phyloP scores from a whole-genome alignment of 2,329 filamentous ascomycete genomes.

The Phyllosticta ampelicida region DNA sequence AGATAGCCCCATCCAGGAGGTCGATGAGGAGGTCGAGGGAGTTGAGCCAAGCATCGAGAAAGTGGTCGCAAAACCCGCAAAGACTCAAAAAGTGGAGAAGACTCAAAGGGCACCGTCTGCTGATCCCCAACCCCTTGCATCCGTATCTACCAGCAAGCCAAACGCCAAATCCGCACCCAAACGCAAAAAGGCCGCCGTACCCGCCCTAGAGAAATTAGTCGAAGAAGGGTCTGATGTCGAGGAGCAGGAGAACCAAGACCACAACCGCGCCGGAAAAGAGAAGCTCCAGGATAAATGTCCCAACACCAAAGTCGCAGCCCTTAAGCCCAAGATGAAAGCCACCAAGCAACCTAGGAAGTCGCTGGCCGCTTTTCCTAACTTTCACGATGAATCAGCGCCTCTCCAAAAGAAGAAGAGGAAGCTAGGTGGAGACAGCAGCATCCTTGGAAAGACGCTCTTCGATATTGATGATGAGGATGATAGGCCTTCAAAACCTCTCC shows the following conservation, averaged over 20 bases:
- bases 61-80: slow-evolving; percentile 19
- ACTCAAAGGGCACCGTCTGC: slow-evolving; percentile 18
- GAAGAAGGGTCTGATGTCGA: slow-evolving; percentile 32
- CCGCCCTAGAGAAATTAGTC: slow-evolving; percentile 33
- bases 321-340: slow-evolving; percentile 27
- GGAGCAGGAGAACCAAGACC: slow-evolving; percentile 30
- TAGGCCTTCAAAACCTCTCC: slow-evolving; percentile 21
- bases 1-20: slow-evolving; percentile 30
- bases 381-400: slow-evolving; percentile 28
- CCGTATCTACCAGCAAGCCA: slow-evolving; percentile 34
- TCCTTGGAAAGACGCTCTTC: slow-evolving; percentile 47
- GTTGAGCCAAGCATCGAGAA: slow-evolving; percentile 21
- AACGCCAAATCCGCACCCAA: slow-evolving; percentile 31
- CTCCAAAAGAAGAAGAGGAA: slow-evolving; percentile 61
- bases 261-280: slow-evolving; percentile 13
- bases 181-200: slow-evolving; percentile 27
- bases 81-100: slow-evolving; percentile 21
- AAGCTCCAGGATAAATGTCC: slow-evolving; percentile 22
- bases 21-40: slow-evolving; percentile 13
- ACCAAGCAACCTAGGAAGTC: slow-evolving; percentile 32
- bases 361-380: slow-evolving; percentile 36
- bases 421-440: slow-evolving; percentile 43
- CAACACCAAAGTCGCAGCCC: slow-evolving; percentile 17
- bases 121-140: slow-evolving; percentile 33
- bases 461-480: slow-evolving; percentile 44